A percentile compares a stretch with the other conserved stretches of the same genome.
phyloP scores from a whole-genome alignment of 345 rosid genomes.

The Stellera chamaejasme region DNA sequence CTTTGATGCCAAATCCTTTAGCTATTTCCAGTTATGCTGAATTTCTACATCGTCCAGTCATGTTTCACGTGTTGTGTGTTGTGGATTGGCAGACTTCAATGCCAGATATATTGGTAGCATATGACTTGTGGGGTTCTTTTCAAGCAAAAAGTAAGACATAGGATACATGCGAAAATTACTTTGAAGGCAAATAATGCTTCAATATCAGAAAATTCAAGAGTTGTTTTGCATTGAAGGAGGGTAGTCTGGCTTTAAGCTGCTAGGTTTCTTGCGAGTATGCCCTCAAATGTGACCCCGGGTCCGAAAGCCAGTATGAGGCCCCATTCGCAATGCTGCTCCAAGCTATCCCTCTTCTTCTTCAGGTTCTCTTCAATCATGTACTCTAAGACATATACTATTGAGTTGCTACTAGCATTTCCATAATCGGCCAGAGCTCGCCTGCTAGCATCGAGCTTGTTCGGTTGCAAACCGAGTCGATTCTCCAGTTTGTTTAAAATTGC shows the following conservation, averaged over 20 bases:
- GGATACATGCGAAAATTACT: too few species aligned
- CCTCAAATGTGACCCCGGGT: slow-evolving; percentile 97
- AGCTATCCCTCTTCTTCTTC: slow-evolving; percentile 25
- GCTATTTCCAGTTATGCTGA: background rate
- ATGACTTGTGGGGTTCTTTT: too few species aligned
- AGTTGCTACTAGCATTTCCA: slow-evolving; percentile 93
- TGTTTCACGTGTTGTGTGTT: too few species aligned
- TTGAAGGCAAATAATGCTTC: too few species aligned
- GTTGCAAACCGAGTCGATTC: slow-evolving; percentile 59
- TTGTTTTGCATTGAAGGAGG: background rate
- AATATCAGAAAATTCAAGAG: background rate
- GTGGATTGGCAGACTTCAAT: too few species aligned
- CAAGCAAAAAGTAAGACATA: too few species aligned
- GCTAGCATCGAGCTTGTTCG: slow-evolving; percentile 74
- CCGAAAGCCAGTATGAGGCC: slow-evolving; percentile 91
- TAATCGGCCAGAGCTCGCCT: slow-evolving; percentile 85
- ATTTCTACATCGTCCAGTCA: too few species aligned
- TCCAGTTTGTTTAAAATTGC: slow-evolving; percentile 87
- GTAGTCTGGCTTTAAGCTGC: slow-evolving; percentile 19
- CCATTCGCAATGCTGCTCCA: slow-evolving; percentile 41
- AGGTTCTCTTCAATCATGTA: slow-evolving; percentile 76
- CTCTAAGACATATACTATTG: slow-evolving; percentile 85
- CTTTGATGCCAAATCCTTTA: slow-evolving; percentile 1
- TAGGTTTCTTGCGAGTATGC: slow-evolving; percentile 85
- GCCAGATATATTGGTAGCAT: too few species aligned